Evolutionary conservation across 495 filamentous ascomycete species (phyloP), one percentile per base, ranked within the genome.

Genomic region (Cryomyces antarcticus): DNA sequence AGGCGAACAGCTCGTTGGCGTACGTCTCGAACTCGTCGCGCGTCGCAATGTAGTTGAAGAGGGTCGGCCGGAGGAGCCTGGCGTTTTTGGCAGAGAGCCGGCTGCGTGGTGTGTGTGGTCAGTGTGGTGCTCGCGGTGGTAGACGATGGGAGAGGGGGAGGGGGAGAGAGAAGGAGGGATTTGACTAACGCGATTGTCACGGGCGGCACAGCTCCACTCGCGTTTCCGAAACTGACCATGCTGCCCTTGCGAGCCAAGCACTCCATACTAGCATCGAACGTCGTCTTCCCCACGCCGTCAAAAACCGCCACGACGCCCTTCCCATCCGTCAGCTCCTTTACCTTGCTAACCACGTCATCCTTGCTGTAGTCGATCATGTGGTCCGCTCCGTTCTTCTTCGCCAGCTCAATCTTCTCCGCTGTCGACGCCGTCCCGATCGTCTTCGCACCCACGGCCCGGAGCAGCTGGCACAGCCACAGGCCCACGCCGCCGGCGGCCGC

Each of bases 401-500:
- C 87, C 11, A 82, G 57, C 34, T 67, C 70, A 12, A 76, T 65
- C 62, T 96, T 97, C 55, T 73, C 81, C 6, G 58, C 48, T 28
- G 75, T 80, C 6, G 75, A 75, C 1, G 82, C 85, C 7, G 86
- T 93, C 5, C 80, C 89, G 53, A 97, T 93, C 7, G 78, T 75
- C 45, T 69, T 70, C 17, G 83, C 88, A 1, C 86, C 87, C 28
- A 85, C 69, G 1, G 65, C 62, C 39, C 68, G 67, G 24, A 95
- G 58, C 37, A 95, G 60, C 62, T 92, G 85, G 27, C 72, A 77
- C 43, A 95, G 65, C 61, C 78, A 73, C 36, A 77, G 65, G 0
- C 88, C 89, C 0, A 85, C 81, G 4, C 89, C 89, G 36, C 89
- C 89, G 6, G 87, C 86, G 0, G 89, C 89, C 0, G 89, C 88